Evolutionary conservation across 1,284 basidiomycete genomes (phyloP).

Genomic region (Ustilago tritici): DNA sequence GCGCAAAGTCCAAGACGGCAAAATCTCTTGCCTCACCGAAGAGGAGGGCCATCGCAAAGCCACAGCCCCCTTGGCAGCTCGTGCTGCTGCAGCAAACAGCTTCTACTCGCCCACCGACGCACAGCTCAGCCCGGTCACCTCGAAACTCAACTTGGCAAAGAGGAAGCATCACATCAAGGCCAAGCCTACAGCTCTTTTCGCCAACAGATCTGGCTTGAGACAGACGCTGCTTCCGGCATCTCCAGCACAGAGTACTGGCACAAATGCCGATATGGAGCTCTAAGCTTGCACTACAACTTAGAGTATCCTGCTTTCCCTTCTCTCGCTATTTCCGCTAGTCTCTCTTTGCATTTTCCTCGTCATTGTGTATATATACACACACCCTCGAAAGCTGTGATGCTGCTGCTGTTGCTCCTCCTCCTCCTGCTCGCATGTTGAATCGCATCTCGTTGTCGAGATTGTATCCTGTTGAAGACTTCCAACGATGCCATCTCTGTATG

Average conservation of each 20-base stretch:
- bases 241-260: constrained; percentile 45
- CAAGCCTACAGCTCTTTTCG: constrained; percentile 67
- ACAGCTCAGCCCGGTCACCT: constrained; percentile 67
- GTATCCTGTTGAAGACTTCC: neutral
- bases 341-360: neutral
- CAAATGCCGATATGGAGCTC: constrained; percentile 46
- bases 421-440: constrained; percentile 14
- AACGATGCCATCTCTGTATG: neutral
- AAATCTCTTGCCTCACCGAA: constrained; percentile 60
- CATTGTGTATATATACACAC: constrained; percentile 9
- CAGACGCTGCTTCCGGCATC: constrained; percentile 45
- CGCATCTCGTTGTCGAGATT: constrained; percentile 11
- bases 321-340: neutral
- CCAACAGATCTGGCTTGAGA: constrained; percentile 50
- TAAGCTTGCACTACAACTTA: neutral
- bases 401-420: neutral
- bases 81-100: constrained; percentile 61
- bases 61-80: constrained; percentile 63
- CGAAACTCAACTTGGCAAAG: constrained; percentile 68
- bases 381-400: neutral
- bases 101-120: constrained; percentile 68
- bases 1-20: constrained; percentile 61
- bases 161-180: constrained; percentile 66
- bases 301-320: neutral
- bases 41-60: constrained; percentile 68